Conservation (phyloP, 139 green algal genomes). For the Dunaliella primolecta region DNA sequence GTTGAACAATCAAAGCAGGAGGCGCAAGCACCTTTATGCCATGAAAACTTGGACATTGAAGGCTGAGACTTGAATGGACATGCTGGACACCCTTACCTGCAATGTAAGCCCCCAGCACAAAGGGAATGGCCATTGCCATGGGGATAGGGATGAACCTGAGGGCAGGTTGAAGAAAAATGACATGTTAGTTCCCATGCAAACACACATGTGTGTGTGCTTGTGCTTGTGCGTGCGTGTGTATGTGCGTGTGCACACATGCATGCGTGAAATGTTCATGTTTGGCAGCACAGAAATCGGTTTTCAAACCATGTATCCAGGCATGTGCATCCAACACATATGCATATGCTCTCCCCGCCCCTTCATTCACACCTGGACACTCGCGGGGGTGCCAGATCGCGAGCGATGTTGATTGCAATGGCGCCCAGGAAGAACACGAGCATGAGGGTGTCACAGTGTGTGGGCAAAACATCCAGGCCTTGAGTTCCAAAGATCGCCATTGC, state of each 20-base stretch:
- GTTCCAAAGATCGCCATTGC: slow-evolving; percentile 47
- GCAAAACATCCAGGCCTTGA: slow-evolving; percentile 36
- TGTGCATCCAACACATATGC: background rate
- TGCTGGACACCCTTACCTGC: background rate
- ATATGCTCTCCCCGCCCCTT: too few relatives aligned
- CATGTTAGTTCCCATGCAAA: background rate
- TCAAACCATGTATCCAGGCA: too few relatives aligned
- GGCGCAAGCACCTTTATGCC: too few relatives aligned
- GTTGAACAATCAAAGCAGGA: too few relatives aligned
- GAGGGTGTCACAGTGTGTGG: slow-evolving; percentile 44
- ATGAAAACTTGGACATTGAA: too few relatives aligned
- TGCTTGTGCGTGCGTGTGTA: too few relatives aligned
- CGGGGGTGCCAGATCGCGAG: slow-evolving; percentile 33
- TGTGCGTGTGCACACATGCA: too few relatives aligned
- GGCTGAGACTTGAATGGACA: too few relatives aligned
- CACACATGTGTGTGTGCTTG: too few relatives aligned
- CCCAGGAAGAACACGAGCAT: slow-evolving; percentile 34
- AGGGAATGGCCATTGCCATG: slow-evolving; percentile 51
- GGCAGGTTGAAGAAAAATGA: background rate
- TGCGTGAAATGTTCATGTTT: too few relatives aligned
- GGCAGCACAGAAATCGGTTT: too few relatives aligned
- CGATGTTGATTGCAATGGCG: slow-evolving; percentile 30
- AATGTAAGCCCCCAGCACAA: slow-evolving; percentile 40
- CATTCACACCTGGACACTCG: slow-evolving; percentile 16
- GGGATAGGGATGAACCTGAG: slow-evolving; percentile 38